Evolutionary conservation across 2,329 filamentous ascomycete species (phyloP), one percentile per base, ranked within the genome.

Genomic region (Cordyceps tenuipes): DNA sequence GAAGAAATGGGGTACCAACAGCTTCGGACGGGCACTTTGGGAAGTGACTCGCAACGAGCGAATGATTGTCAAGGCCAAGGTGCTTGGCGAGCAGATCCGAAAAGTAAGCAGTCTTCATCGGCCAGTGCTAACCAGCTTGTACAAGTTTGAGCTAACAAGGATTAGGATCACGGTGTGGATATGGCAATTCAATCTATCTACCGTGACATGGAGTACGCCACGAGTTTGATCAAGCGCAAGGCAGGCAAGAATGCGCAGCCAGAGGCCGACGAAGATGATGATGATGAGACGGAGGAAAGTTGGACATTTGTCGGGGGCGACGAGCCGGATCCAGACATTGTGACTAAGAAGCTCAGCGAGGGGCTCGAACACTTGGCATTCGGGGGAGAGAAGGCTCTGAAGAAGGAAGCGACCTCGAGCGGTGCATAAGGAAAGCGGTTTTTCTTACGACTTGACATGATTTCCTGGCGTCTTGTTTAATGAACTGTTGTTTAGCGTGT

Each of bases 121-220:
- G 15, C 29, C 23, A 13, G 26, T 5, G 15, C 39, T 12, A 49
- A 10, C 2, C 41, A 2, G 7, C 2, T 31, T 46, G n/a, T 50
- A 10, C 2, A 44, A 2, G 7, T 3, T 31, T 46, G n/a, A 60
- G 55, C 71, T 72, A 67, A 76, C 69, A 47, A 19, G 36, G 29
- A 34, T 31, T 61, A 95, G 88, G 93, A 99, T 72, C 86, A 91
- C 64, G 94, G 94, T 41, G 91, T 97, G n/a, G 85, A 88, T 52
- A 89, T 82, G 5, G 94, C 93, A 6, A 94, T 97, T 63, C 90
- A 96, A 72, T 89, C 86, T 62, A 90, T 99, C 60, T 99, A 97
- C 71, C 88, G 94, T 47, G 93, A 97, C 71, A 81, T 97, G 60
- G 94, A 97, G 70, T 97, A 97, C 68, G 92, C 94, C 43, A 89